A percentile compares a stretch with the other conserved stretches of the same genome.
Evolutionary conservation across 495 filamentous ascomycete species (phyloP).

Genomic region (Lineolata rhizophorae): DNA sequence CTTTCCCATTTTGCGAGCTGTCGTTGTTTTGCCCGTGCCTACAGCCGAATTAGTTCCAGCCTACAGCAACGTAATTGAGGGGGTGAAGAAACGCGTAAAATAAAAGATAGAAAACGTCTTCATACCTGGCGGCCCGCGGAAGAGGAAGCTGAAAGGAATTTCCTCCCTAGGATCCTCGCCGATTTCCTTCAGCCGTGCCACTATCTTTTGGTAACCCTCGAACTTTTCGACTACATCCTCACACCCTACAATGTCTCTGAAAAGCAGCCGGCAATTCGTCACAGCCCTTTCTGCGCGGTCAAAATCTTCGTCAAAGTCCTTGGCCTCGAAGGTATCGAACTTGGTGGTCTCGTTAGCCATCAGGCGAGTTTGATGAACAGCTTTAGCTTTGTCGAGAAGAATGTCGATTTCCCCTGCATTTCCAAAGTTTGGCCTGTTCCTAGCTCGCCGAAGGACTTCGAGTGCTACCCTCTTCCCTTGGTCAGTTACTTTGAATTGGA

Average conservation of each 20-base stretch:
- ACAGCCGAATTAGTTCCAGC: constrained; percentile 19
- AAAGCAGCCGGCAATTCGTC: constrained; percentile 33
- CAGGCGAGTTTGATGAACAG: constrained; percentile 29
- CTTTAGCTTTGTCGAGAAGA: constrained; percentile 36
- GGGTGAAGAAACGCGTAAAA: too few species aligned
- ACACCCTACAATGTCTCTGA: constrained; percentile 43
- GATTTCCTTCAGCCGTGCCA: constrained; percentile 24
- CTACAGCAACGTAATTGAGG: too few species aligned
- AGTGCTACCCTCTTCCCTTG: constrained; percentile 24
- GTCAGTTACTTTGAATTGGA: constrained; percentile 22
- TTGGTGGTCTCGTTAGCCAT: constrained; percentile 7
- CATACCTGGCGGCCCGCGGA: constrained; percentile 36
- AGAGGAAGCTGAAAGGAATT: constrained; percentile 40
- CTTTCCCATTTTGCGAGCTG: constrained; percentile 47
- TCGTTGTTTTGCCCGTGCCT: constrained; percentile 59
- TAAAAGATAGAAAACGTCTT: neutral
- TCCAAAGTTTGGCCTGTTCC: constrained; percentile 35
- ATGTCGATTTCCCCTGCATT: constrained; percentile 47
- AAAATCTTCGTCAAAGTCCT: constrained; percentile 48
- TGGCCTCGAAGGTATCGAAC: constrained; percentile 25
- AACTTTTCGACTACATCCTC: constrained; percentile 37
- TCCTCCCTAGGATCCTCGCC: constrained; percentile 34
- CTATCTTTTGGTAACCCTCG: constrained; percentile 34
- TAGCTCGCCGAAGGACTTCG: constrained; percentile 26
- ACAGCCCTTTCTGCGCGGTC: constrained; percentile 27